Evolutionary conservation across 2,329 filamentous ascomycete genomes (phyloP).

Genomic region (Penicillium aurantiogriseum): DNA sequence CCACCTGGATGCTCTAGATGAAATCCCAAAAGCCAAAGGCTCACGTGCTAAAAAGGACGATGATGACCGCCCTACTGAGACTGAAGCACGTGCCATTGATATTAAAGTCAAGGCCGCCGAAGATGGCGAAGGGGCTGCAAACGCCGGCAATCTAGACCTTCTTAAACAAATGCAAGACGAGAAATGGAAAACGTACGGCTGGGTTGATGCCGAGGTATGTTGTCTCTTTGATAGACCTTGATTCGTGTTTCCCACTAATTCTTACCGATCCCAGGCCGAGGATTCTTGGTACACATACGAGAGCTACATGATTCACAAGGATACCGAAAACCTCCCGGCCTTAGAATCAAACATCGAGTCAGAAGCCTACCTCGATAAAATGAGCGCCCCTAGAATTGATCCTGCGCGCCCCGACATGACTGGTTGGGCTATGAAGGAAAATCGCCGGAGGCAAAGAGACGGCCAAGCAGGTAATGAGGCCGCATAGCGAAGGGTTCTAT

Average conservation of each 20-base stretch:
- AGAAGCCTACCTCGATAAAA: slow-evolving; percentile 61
- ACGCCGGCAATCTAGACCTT: slow-evolving; percentile 71
- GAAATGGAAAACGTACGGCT: slow-evolving; percentile 74
- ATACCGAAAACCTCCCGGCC: slow-evolving; percentile 45
- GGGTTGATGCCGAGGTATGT: slow-evolving; percentile 49
- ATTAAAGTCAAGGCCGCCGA: slow-evolving; percentile 79
- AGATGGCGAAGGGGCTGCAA: slow-evolving; percentile 62
- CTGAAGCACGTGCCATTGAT: slow-evolving; percentile 73
- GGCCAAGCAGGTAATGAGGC: slow-evolving; percentile 18
- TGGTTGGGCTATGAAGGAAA: slow-evolving; percentile 47
- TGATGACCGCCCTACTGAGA: slow-evolving; percentile 46
- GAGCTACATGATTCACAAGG: slow-evolving; percentile 63
- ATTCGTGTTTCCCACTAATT: slow-evolving; percentile 11
- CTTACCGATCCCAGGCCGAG: slow-evolving; percentile 46
- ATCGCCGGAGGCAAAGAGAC: slow-evolving; percentile 36
- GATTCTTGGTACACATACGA: slow-evolving; percentile 75
- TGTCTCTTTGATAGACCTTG: neutral
- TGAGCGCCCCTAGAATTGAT: slow-evolving; percentile 56
- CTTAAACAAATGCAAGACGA: slow-evolving; percentile 78
- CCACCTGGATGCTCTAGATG: slow-evolving; percentile 80
- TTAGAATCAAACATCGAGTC: slow-evolving; percentile 57
- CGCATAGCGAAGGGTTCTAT: slow-evolving; percentile 17
- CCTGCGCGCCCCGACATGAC: slow-evolving; percentile 44
- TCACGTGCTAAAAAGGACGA: slow-evolving; percentile 40
- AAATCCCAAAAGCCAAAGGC: slow-evolving; percentile 52